Conservation (phyloP, 805 yeast genomes). For the Debaryomyces tyrocola region DNA sequence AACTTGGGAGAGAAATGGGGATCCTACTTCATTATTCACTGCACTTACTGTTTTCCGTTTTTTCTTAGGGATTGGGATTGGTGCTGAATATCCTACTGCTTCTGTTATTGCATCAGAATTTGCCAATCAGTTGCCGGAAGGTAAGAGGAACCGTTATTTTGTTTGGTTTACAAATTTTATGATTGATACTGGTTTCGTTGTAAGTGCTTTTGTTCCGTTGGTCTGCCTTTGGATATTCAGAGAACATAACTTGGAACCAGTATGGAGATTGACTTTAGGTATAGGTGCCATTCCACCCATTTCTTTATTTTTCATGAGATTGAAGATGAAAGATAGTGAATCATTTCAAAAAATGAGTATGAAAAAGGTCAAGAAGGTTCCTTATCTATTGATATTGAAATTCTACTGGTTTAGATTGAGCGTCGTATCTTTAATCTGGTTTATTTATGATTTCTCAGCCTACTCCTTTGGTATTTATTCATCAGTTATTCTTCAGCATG, state of each 20-base stretch:
- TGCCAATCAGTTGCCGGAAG: constrained; percentile 72
- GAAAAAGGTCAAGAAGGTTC: constrained; percentile 55
- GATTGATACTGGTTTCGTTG: constrained; percentile 87
- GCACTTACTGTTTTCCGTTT: constrained; percentile 84
- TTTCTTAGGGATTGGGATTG: constrained; percentile 87
- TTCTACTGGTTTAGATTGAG: constrained; percentile 81
- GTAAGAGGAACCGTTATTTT: constrained; percentile 85
- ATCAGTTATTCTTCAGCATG: constrained; percentile 58
- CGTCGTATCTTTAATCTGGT: constrained; percentile 81
- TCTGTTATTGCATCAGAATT: constrained; percentile 94
- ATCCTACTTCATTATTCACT: constrained; percentile 74
- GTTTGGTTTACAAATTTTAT: constrained; percentile 84
- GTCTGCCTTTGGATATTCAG: constrained; percentile 83
- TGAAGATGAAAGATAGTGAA: constrained; percentile 72
- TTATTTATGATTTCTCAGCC: constrained; percentile 82
- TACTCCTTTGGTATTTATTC: constrained; percentile 89
- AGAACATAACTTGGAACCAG: constrained; percentile 66
- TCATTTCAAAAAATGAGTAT: constrained; percentile 70
- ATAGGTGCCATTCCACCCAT: constrained; percentile 88
- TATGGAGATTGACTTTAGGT: constrained; percentile 91
- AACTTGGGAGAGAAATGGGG: constrained; percentile 74
- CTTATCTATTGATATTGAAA: constrained; percentile 67
- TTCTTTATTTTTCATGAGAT: constrained; percentile 72
- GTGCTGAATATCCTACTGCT: constrained; percentile 94
- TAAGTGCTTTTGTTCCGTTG: constrained; percentile 81